Evolutionary conservation across 768 basidiomycete species (phyloP), one percentile per base, ranked within the genome.

Genomic region (Trametes cingulata): DNA sequence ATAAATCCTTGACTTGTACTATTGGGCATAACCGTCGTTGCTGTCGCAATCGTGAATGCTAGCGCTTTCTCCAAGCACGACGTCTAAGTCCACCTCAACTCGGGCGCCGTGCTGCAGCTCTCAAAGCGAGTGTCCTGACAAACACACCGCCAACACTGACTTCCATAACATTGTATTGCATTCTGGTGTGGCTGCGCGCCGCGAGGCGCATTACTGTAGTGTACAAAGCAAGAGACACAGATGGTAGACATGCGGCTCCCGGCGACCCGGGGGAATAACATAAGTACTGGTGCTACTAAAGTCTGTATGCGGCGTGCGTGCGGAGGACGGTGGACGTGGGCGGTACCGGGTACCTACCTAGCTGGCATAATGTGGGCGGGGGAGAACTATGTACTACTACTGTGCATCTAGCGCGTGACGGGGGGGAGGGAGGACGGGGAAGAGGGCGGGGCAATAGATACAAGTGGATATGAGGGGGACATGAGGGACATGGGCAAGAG

Each of bases 181-280:
- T 61, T 61, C 54, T 50, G 48, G 14, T 37, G 48, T 40, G 35
- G 33, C n/a, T n/a, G n/a, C n/a, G 35, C 48, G 52, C 40, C 20
- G n/a, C 54, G 42, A 5, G 52, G 58, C 54, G 45, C 50, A 52
- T 49, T 47, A 52, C 52, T 36, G 48, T 60, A 63, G 25, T 40
- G 55, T 63, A 63, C 62, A 63, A 63, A 63, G 62, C 62, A 63
- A 63, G 49, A 57, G 35, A 52, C 62, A 63, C 62, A 52, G 62
- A 36, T 29, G 54, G 58, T 55, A 56, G 62, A 63, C 58, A 60
- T 63, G 62, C 40, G 33, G 57, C 42, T 57, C 56, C 47, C 37
- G 51, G 47, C 17, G 29, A 35, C 43, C 35, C 49, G 55, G 41
- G n/a, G 29, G 15, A 25, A 45, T 54, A 55, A 53, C 56, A 54